Conservation (phyloP, 1,139 yeast species). For the Arxiozyma telluris region DNA sequence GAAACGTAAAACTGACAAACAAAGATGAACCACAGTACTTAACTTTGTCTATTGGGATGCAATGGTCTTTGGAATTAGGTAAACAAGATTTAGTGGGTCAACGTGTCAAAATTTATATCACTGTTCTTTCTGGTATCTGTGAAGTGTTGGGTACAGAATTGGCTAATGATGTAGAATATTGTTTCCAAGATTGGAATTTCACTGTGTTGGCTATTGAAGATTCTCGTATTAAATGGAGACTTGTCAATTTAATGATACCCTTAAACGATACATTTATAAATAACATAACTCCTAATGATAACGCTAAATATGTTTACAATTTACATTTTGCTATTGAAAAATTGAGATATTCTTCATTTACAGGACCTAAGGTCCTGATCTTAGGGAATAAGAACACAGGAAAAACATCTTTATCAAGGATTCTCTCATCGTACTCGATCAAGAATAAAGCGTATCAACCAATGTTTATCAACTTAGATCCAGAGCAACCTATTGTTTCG, state of each 20-base stretch:
- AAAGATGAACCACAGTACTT: neutral
- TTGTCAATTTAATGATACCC: slow-evolving; percentile 4
- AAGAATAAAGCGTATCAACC: slow-evolving; percentile 58
- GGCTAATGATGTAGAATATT: slow-evolving; percentile 58
- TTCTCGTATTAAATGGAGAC: slow-evolving; percentile 40
- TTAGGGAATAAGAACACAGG: slow-evolving; percentile 71
- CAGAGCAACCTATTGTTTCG: slow-evolving; percentile 67
- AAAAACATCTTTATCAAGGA: slow-evolving; percentile 66
- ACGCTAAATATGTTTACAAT: slow-evolving; percentile 43
- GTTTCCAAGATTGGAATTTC: slow-evolving; percentile 50
- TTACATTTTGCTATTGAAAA: slow-evolving; percentile 72
- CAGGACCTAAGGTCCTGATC: slow-evolving; percentile 63
- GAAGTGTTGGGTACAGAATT: slow-evolving; percentile 92
- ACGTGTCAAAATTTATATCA: slow-evolving; percentile 43
- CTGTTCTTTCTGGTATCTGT: slow-evolving; percentile 58
- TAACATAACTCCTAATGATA: slow-evolving; percentile 19
- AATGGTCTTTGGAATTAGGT: slow-evolving; percentile 14
- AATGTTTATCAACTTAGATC: slow-evolving; percentile 72
- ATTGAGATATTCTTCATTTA: slow-evolving; percentile 36
- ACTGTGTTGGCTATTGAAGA: slow-evolving; percentile 56
- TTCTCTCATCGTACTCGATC: slow-evolving; percentile 64
- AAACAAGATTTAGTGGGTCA: slow-evolving; percentile 33
- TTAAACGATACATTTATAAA: slow-evolving; percentile 9
- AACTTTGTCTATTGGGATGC: slow-evolving; percentile 4
- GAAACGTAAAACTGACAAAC: neutral